Percentiles rank a stretch among this genome's conserved stretches.
phyloP scores from a whole-genome alignment of 805 yeast species.

The Yarrowia porcina region DNA sequence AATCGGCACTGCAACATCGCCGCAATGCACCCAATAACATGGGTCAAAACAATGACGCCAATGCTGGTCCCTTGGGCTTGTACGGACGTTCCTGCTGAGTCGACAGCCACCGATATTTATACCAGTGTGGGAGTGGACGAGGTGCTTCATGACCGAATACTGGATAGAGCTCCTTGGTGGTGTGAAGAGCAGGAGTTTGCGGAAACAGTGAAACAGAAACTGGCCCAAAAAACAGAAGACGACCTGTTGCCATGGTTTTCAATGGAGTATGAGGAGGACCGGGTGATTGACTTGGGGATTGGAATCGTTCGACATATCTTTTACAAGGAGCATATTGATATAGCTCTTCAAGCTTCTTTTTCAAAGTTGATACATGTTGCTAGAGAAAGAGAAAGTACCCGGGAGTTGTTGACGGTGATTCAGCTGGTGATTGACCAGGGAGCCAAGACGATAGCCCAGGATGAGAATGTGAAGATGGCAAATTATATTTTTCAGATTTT shows the following conservation, averaged over 20 bases:
- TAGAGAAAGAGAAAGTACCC: not conserved
- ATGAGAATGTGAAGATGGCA: slow-evolving; percentile 18
- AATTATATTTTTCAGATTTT: not conserved
- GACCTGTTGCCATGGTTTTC: slow-evolving; percentile 3
- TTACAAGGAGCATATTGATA: not conserved
- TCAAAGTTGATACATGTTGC: not conserved
- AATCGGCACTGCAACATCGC: too few species aligned
- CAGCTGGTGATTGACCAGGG: not conserved
- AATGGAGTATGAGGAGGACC: not conserved
- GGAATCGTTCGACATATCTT: not conserved
- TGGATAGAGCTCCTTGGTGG: slow-evolving; percentile 6
- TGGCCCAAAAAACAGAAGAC: not conserved
- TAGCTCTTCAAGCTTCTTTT: not conserved
- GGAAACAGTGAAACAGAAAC: not conserved
- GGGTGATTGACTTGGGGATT: not conserved
- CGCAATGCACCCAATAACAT: not conserved
- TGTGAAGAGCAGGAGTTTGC: not conserved
- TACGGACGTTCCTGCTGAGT: not conserved
- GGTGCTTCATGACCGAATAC: not conserved
- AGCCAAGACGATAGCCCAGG: not conserved
- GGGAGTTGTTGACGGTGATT: not conserved
- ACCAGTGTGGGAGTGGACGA: not conserved
- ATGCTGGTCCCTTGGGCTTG: too few species aligned
- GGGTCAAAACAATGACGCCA: not conserved
- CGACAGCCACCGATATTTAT: not conserved